Base-by-base conservation (phyloP, 2,329 filamentous ascomycete species). In the Trichoderma pleuroti region DNA sequence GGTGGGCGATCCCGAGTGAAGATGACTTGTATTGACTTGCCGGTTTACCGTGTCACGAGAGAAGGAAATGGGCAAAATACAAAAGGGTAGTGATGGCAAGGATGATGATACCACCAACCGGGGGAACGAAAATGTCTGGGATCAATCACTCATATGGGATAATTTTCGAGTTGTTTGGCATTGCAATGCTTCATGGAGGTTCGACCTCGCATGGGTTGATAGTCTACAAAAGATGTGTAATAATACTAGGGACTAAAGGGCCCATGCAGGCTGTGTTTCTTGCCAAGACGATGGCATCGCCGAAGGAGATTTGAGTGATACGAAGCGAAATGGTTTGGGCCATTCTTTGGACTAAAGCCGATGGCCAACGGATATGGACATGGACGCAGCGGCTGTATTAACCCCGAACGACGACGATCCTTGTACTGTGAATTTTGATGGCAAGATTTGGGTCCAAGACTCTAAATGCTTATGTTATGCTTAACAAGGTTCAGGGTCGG, bases 1-100 rank as follows among this genome's bases (percentile, higher is more conserved):
- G 34, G 72, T 66, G 14, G 72, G 70, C 2, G 84, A 84, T 71
- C 83, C 83, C 4, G 83, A 85, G 24, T 70, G 28, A 70, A 36
- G 26, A 18, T 52, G n/a, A n/a, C 21, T 10, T 26, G 8, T 11
- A n/a, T n/a, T n/a, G n/a, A n/a, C n/a, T n/a, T n/a, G 3, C 49
- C 1, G 30, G 24, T 12, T 30, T 30, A 14, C 34, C 12, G 32
- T 36, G 36, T 18, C 12, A 12, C 26, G 10, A 10, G 16, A 16
- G 26, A 54, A 18, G 26, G 18, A 9, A 28, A 28, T 28, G 5
- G 30, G 32, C n/a, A 10, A 42, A 21, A 5, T 5, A 26, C 24
- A 5, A 16, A 24, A 54, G 14, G 5, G 24, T 8, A n/a, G 49
- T 1, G 24, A n/a, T 18, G 28, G 21, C 6, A 24, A 24, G n/a